phyloP scores from a whole-genome alignment of 768 basidiomycete species.

The Termitomyces sp. region DNA sequence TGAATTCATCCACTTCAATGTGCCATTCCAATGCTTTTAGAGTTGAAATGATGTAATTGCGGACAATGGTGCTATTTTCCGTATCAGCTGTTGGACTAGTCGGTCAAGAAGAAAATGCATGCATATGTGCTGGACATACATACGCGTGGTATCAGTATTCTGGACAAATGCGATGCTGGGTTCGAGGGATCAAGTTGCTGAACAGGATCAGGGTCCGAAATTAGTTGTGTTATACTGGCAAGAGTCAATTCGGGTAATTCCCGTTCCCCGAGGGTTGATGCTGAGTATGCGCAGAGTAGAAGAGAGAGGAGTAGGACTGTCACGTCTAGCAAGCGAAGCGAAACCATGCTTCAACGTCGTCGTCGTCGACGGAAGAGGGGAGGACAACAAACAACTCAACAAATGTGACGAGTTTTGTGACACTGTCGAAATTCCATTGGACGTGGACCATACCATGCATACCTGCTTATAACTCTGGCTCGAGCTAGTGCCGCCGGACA shows the following conservation, averaged over 20 bases:
- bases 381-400: background rate
- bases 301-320: conserved; percentile 25
- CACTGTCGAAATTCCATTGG: no score
- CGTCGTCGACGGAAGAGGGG: background rate
- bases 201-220: conserved; percentile 55
- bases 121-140: conserved; percentile 38
- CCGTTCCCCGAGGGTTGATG: conserved; percentile 35
- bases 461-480: no score
- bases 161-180: conserved; percentile 70
- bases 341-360: conserved; percentile 1
- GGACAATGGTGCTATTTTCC: conserved; percentile 74
- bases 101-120: conserved; percentile 3
- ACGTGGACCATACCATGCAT: no score
- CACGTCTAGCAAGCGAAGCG: conserved; percentile 15
- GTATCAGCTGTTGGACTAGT: conserved; percentile 48
- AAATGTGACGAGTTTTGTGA: background rate
- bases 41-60: conserved; percentile 72
- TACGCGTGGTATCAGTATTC: conserved; percentile 80
- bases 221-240: conserved; percentile 44
- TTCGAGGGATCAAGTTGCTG: conserved; percentile 63
- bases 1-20: conserved; percentile 81
- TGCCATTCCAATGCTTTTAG: conserved; percentile 80
- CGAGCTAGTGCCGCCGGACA: no score
- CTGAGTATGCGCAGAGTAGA: conserved; percentile 24
- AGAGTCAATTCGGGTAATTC: conserved; percentile 40